These are phyloP conservation scores for Aspergillus versicolor DNA, from an alignment of 2,329 filamentous ascomycete species.

Conservation along the genomic window DNA sequence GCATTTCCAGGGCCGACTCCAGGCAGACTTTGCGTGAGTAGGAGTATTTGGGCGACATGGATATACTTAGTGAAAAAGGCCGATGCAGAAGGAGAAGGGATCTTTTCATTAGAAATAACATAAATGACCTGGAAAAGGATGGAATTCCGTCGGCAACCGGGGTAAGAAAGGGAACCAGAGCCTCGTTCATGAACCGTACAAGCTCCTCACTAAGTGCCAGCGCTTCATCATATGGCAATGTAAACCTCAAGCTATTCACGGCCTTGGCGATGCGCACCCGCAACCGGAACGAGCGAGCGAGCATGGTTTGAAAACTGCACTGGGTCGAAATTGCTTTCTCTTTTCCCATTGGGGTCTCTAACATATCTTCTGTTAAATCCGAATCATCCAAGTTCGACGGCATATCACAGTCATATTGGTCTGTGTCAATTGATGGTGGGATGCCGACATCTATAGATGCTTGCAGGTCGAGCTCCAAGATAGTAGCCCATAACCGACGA, in stretches of 20 bases:
- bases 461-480: slow-evolving; percentile 43
- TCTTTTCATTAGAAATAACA: slow-evolving; percentile 54
- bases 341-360: slow-evolving; percentile 20
- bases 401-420: slow-evolving; percentile 37
- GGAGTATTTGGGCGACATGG: slow-evolving; percentile 33
- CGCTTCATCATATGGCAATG: slow-evolving; percentile 34
- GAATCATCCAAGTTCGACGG: slow-evolving; percentile 41
- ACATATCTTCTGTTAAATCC: slow-evolving; percentile 30
- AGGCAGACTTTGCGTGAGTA: slow-evolving; percentile 40
- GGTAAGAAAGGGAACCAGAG: slow-evolving; percentile 23
- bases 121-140: slow-evolving; percentile 37
- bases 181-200: slow-evolving; percentile 22
- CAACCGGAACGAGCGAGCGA: slow-evolving; percentile 28
- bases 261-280: slow-evolving; percentile 31
- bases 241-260: slow-evolving; percentile 31
- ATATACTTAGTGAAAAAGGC: slow-evolving; percentile 36
- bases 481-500: slow-evolving; percentile 46
- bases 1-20: slow-evolving; percentile 35
- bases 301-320: slow-evolving; percentile 29
- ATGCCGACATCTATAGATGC: slow-evolving; percentile 36
- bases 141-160: slow-evolving; percentile 17
- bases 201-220: slow-evolving; percentile 31
- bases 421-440: slow-evolving; percentile 32
- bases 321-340: slow-evolving; percentile 21
- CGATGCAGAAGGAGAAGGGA: slow-evolving; percentile 58